Evolutionary conservation across 495 filamentous ascomycete genomes (phyloP).

Genomic region (Parathielavia appendiculata): DNA sequence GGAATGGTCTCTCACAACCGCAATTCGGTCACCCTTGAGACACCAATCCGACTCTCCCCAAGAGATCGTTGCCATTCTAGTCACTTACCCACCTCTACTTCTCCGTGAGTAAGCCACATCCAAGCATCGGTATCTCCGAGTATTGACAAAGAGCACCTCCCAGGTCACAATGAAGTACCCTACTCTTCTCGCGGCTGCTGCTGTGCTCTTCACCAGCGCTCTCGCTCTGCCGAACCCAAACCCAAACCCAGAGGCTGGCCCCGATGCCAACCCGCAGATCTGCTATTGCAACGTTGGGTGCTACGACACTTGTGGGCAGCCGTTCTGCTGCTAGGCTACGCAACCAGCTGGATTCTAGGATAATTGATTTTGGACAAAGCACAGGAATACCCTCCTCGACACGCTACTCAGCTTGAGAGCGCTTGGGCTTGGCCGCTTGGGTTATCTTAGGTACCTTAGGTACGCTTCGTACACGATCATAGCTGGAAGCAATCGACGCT

Average conservation of each 20-base stretch:
- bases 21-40: not conserved
- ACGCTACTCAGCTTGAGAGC: too few relatives aligned
- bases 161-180: not conserved
- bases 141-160: not conserved
- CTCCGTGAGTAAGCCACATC: not conserved
- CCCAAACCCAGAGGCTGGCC: not conserved
- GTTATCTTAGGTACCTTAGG: too few relatives aligned
- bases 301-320: constrained; percentile 1
- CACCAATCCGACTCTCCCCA: not conserved
- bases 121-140: not conserved
- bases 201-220: not conserved
- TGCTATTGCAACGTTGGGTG: not conserved
- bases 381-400: too few relatives aligned
- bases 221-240: not conserved
- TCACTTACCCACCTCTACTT: not conserved
- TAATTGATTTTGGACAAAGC: too few relatives aligned
- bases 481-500: too few relatives aligned
- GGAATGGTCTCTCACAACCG: too few relatives aligned
- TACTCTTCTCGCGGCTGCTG: not conserved
- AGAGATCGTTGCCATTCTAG: not conserved
- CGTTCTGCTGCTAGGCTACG: constrained; percentile 28
- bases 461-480: too few relatives aligned
- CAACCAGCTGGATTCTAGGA: too few relatives aligned
- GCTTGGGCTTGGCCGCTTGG: too few relatives aligned
- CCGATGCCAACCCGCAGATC: not conserved